phyloP scores from a whole-genome alignment of 352 stramenopile species.

The Discostella stelligera region DNA sequence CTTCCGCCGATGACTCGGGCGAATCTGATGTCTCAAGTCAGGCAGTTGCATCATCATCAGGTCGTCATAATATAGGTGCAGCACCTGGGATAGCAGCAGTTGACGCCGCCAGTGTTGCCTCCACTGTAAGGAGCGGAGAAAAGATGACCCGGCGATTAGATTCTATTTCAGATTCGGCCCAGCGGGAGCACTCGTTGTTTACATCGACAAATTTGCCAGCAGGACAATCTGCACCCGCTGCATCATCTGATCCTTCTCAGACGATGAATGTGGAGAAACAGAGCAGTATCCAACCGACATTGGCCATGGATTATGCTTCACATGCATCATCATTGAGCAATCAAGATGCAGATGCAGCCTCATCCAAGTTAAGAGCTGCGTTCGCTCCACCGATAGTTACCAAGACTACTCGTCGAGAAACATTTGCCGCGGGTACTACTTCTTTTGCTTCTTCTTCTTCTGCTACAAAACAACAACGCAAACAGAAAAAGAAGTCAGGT shows the following conservation, averaged over 20 bases:
- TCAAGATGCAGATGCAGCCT: background rate
- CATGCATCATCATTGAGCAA: background rate
- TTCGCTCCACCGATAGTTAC: slow-evolving; percentile 28
- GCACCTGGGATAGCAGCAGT: too few relatives aligned
- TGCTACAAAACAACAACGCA: background rate
- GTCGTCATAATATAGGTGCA: background rate
- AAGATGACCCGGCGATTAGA: background rate
- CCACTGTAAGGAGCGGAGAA: background rate
- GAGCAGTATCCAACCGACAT: background rate
- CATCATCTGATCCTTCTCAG: background rate
- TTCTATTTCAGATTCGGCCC: background rate
- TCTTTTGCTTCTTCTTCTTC: background rate
- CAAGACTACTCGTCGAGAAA: slow-evolving; percentile 32
- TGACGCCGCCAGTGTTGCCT: background rate
- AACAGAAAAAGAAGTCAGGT: background rate
- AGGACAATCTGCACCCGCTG: background rate
- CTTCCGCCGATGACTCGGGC: background rate
- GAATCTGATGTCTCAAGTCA: background rate
- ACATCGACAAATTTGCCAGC: background rate
- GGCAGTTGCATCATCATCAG: background rate
- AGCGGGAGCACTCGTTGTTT: background rate
- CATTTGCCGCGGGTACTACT: slow-evolving; percentile 10
- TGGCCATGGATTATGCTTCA: background rate
- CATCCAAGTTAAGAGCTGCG: background rate
- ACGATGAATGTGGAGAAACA: background rate